Conservation (phyloP, 2,329 filamentous ascomycete species). For the Penicillium brevicompactum region DNA sequence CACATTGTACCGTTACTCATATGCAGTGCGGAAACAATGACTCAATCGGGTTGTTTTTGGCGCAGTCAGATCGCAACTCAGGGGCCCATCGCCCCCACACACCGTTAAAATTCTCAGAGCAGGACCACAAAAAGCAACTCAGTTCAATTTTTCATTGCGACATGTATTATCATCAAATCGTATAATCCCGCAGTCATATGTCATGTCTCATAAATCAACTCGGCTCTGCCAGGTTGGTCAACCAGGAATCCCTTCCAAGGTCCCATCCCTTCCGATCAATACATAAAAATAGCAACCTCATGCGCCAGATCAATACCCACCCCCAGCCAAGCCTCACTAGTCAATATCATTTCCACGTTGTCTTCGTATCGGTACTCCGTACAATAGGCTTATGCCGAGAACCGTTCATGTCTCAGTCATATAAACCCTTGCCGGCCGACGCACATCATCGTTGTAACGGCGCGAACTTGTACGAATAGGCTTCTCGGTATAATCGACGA, state of each 20-base stretch:
- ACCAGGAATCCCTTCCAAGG: background rate
- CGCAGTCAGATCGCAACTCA: background rate
- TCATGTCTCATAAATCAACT: conserved; percentile 8
- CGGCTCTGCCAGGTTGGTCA: background rate
- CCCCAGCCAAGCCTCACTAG: background rate
- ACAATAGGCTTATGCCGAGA: background rate
- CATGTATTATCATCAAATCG: background rate
- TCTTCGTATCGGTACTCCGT: background rate
- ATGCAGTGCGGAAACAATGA: background rate
- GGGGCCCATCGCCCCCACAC: background rate
- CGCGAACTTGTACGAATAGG: conserved; percentile 21
- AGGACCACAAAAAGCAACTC: background rate
- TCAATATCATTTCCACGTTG: background rate
- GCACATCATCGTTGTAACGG: conserved; percentile 30
- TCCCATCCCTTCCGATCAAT: background rate
- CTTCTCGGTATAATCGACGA: conserved; percentile 37
- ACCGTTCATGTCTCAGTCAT: conserved; percentile 58
- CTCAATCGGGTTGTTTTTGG: background rate
- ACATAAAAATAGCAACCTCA: conserved; percentile 6
- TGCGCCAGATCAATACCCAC: conserved; percentile 1
- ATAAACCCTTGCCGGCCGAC: conserved; percentile 42
- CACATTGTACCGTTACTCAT: too few relatives aligned
- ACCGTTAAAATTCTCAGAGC: background rate
- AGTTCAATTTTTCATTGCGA: background rate
- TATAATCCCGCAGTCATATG: background rate